Conservation (phyloP, 371 early-diverging fungal species). For the Mucor racemosus region DNA sequence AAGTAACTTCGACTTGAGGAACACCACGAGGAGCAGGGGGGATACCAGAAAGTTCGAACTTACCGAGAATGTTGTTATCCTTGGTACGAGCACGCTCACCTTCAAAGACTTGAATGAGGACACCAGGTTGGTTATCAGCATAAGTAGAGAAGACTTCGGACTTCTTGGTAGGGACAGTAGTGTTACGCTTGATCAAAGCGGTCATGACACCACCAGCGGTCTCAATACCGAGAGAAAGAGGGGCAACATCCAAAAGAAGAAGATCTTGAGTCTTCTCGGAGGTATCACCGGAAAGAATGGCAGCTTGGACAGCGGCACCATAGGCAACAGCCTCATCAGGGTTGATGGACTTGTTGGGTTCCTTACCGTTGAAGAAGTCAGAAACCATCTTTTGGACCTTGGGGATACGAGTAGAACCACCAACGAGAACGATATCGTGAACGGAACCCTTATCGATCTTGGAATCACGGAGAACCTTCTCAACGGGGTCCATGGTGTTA, state of each 20-base stretch:
- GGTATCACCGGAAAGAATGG: slow-evolving; percentile 81
- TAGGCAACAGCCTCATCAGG: slow-evolving; percentile 98
- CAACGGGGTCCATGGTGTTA: slow-evolving; percentile 85
- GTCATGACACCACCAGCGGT: slow-evolving; percentile 90
- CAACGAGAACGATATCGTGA: slow-evolving; percentile 98
- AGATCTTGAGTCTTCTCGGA: slow-evolving; percentile 73
- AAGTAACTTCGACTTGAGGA: slow-evolving; percentile 93
- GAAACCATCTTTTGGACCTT: slow-evolving; percentile 98
- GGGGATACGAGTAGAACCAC: slow-evolving; percentile 99
- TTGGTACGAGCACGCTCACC: slow-evolving; percentile 91
- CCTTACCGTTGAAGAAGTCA: slow-evolving; percentile 96
- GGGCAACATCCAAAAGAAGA: slow-evolving; percentile 88
- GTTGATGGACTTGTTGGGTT: slow-evolving; percentile 95
- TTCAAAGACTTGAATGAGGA: slow-evolving; percentile 91
- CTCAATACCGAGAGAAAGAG: slow-evolving; percentile 93
- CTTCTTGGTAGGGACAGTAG: slow-evolving; percentile 91
- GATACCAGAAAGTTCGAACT: slow-evolving; percentile 88
- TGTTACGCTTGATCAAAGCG: slow-evolving; percentile 84
- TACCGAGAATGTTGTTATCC: slow-evolving; percentile 94
- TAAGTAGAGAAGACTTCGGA: slow-evolving; percentile 63
- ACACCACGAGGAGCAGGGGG: slow-evolving; percentile 91
- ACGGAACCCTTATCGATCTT: slow-evolving; percentile 93
- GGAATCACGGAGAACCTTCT: slow-evolving; percentile 88
- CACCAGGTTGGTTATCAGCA: slow-evolving; percentile 81
- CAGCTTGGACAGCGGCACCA: slow-evolving; percentile 97